Base-by-base conservation (phyloP, 805 yeast genomes). In the Saccharomycopsis lassenensis region DNA sequence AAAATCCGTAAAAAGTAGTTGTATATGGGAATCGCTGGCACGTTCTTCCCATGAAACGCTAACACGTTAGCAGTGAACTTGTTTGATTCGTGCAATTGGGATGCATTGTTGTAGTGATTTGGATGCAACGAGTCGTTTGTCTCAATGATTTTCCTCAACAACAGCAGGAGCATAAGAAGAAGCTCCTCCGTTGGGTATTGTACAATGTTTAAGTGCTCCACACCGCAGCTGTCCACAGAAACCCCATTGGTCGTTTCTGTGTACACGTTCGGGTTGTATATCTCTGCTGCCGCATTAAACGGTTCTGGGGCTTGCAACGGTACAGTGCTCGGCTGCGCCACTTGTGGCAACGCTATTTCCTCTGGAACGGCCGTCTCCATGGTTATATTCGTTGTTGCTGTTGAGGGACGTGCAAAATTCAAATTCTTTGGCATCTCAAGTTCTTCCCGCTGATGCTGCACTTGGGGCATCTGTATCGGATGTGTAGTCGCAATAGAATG, bases 21-120 rank as follows among this genome's bases (percentile, higher is more conserved):
- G 50, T 85, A 86, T 32, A 91, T 67, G 8, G 87, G 74, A 36
- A 91, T 91, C n/a, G 93, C 95, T 1, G 98, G 98, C 7, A 91
- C 78, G 52, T 89, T 93, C 40, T 94, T 77, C 12, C 98, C 98
- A 56, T 86, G 95, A 56, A 91, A 91, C 31, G 95, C 91, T 39
- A 89, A 61, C 3, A 89, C 83, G 42, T 74, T 76, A 2, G 77
- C 80, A 11, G 73, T 61, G 46, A 71, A 75, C 45, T 65, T 65
- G 48, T 71, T 67, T 24, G 50, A 37, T 12, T 42, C 35, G 22
- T 49, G 52, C 25, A 53, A 31, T 27, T 51, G 49, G 2, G 57
- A 48, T 4, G 56, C 52, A 23, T 50, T 48, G 44, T 67, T 67
- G 45, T 71, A 69, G 47, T 73, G 77, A 45, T 74, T 77, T 2